These are phyloP conservation scores for Penicillium sp. DNA, from an alignment of 2,329 filamentous ascomycete genomes.

Conservation along the genomic window DNA sequence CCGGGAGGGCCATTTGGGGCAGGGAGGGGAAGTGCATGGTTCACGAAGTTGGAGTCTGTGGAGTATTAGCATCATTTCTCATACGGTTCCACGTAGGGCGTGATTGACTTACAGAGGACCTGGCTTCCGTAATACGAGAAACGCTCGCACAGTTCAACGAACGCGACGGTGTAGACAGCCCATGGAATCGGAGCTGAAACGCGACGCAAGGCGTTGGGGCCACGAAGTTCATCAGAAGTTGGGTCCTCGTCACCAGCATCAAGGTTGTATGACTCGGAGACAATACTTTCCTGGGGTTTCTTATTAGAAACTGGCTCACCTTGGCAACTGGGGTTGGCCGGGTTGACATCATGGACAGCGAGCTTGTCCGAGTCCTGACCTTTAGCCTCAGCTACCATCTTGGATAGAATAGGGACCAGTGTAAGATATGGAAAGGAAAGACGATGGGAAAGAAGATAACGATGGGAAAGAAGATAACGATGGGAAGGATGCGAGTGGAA, in stretches of 20 bases:
- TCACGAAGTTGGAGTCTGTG: not conserved
- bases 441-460: too few relatives aligned
- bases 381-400: not conserved
- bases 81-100: not conserved
- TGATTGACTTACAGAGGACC: not conserved
- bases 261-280: not conserved
- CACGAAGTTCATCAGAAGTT: not conserved
- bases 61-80: not conserved
- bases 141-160: constrained; percentile 72
- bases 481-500: not conserved
- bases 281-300: too few relatives aligned
- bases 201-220: constrained; percentile 21
- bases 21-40: not conserved
- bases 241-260: not conserved
- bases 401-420: not conserved
- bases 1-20: not conserved
- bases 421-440: not conserved
- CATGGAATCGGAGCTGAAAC: constrained; percentile 54
- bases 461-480: not conserved
- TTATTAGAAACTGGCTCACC: not conserved
- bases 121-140: constrained; percentile 72
- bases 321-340: not conserved
- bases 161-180: constrained; percentile 66
- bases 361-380: not conserved
- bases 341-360: not conserved